A percentile compares a stretch with the other conserved stretches of the same genome.
Evolutionary conservation across 2,329 filamentous ascomycete genomes (phyloP).

Genomic region (Macrophomina tecta): DNA sequence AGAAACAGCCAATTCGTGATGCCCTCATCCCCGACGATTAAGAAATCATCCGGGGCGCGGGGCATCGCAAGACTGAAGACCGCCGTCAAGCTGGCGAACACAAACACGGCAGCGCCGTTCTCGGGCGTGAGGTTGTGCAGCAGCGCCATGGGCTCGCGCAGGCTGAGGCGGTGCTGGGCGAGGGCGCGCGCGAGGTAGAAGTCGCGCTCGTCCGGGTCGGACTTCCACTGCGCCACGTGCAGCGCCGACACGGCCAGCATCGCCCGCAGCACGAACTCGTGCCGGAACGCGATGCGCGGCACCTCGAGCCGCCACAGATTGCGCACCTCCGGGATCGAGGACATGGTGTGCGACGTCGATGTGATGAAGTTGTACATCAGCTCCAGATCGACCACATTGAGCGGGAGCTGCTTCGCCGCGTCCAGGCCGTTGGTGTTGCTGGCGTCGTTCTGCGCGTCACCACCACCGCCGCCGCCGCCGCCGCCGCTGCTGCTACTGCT

Average conservation of each 20-base stretch:
- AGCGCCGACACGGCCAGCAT: conserved; percentile 53
- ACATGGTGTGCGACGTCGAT: conserved; percentile 37
- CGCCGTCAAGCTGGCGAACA: conserved; percentile 10
- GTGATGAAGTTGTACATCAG: conserved; percentile 42
- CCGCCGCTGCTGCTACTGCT: conserved; percentile 24
- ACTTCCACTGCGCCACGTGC: conserved; percentile 47
- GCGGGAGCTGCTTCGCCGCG: not conserved
- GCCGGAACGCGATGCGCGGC: conserved; percentile 45
- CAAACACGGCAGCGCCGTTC: conserved; percentile 2
- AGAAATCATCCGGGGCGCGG: conserved; percentile 12
- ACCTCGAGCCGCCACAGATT: conserved; percentile 35
- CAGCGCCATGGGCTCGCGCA: conserved; percentile 13
- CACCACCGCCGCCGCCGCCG: not conserved
- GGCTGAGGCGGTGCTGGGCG: conserved; percentile 8
- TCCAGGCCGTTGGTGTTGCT: not conserved
- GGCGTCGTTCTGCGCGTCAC: conserved; percentile 26
- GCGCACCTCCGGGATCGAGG: conserved; percentile 32
- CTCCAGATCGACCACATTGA: conserved; percentile 33
- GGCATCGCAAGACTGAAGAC: conserved; percentile 10
- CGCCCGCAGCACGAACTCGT: conserved; percentile 52
- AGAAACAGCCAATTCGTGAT: conserved; percentile 18
- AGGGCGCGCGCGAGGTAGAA: conserved; percentile 7
- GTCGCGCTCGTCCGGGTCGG: conserved; percentile 29
- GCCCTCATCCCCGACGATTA: conserved; percentile 5
- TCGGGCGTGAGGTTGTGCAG: conserved; percentile 7